Conservation (phyloP, 176 grass and related monocot genomes). For the Echinochloa phyllopogon region DNA sequence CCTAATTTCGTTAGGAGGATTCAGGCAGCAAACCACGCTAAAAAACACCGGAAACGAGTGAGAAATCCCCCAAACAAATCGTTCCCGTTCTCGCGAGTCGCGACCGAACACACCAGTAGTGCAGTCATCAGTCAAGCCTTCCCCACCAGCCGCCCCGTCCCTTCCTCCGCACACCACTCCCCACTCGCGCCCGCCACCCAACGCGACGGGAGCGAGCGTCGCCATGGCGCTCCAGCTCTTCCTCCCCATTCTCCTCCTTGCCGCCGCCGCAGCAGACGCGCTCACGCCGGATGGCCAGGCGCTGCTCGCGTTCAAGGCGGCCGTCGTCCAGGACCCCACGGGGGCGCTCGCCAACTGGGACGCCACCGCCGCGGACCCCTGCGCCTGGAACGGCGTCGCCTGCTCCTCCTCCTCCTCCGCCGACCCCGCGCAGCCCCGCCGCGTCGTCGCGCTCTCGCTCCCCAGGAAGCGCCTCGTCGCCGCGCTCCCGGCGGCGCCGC, state of each 20-base stretch:
- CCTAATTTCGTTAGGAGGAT: too few relatives aligned
- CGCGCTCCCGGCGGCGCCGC: conserved; percentile 50
- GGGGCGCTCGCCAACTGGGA: conserved; percentile 73
- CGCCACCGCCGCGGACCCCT: conserved; percentile 62
- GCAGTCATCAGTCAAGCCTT: not conserved
- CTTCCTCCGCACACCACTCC: not conserved
- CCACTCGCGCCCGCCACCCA: conserved; percentile 11
- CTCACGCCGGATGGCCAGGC: conserved; percentile 67
- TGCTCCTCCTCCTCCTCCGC: conserved; percentile 34
- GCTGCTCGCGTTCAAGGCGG: conserved; percentile 76
- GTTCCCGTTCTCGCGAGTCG: not conserved
- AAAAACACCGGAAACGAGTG: too few relatives aligned
- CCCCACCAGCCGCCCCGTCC: not conserved
- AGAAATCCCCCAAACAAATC: too few relatives aligned
- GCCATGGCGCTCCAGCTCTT: conserved; percentile 24
- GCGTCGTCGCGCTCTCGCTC: conserved; percentile 69
- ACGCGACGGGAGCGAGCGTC: not conserved
- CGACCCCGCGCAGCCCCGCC: not conserved
- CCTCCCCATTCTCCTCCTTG: not conserved
- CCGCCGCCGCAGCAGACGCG: conserved; percentile 22
- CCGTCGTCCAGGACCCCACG: conserved; percentile 68
- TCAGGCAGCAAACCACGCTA: not conserved
- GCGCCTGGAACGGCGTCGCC: conserved; percentile 84
- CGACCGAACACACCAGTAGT: not conserved
- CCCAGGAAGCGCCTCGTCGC: conserved; percentile 68